These are phyloP conservation scores for Aeschynomene evenia DNA, from an alignment of 306 rosid genomes.

Conservation along the genomic window DNA sequence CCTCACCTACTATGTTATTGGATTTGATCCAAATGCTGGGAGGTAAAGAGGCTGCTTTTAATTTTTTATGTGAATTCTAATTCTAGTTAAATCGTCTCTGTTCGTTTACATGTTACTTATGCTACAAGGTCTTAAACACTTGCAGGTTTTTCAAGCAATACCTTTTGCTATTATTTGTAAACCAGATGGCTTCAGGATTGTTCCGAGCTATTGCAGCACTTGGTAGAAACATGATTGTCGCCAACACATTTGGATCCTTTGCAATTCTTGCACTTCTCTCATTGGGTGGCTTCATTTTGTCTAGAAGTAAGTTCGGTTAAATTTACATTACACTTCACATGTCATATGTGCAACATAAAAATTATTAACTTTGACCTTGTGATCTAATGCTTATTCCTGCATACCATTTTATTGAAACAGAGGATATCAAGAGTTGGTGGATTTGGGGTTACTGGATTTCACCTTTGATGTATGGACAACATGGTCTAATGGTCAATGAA, in stretches of 20 bases:
- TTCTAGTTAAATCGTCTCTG: neutral
- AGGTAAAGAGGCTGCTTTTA: conserved; percentile 35
- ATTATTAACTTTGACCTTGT: neutral
- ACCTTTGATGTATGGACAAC: conserved; percentile 43
- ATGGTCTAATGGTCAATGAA: conserved; percentile 20
- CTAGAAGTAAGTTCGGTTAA: conserved; percentile 36
- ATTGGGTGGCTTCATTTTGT: conserved; percentile 51
- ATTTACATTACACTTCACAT: neutral
- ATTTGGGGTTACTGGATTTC: conserved; percentile 47
- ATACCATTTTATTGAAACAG: conserved; percentile 22
- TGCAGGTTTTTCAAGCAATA: conserved; percentile 52
- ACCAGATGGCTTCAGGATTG: conserved; percentile 52
- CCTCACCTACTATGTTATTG: conserved; percentile 51
- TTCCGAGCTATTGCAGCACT: conserved; percentile 46
- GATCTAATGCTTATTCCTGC: neutral
- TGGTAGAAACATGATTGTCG: conserved; percentile 50
- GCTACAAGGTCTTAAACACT: neutral
- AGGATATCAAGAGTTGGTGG: conserved; percentile 46
- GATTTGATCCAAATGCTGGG: conserved; percentile 49
- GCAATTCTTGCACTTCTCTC: conserved; percentile 37
- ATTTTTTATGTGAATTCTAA: neutral
- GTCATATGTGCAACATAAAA: neutral
- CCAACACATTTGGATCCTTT: conserved; percentile 50
- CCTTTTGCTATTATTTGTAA: conserved; percentile 32
- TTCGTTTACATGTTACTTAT: neutral